These are phyloP conservation scores for Sicyos edulis DNA, from an alignment of 306 rosid genomes.

Conservation along the genomic window DNA sequence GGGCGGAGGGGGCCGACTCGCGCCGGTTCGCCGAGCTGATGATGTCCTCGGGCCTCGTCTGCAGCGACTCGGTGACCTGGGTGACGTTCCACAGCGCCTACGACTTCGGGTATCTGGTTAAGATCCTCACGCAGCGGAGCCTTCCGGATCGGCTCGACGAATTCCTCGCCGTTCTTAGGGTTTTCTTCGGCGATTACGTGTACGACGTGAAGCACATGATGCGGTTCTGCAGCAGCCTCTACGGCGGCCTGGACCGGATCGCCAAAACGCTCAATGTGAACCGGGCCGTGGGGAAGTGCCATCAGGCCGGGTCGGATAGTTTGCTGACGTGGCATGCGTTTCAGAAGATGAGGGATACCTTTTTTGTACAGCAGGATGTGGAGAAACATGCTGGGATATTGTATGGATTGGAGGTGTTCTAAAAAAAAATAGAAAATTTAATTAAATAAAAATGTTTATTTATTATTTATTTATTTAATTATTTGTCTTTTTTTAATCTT, in stretches of 20 bases:
- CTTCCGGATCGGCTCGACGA: slow-evolving; percentile 38
- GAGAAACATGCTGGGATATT: slow-evolving; percentile 55
- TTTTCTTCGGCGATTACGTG: slow-evolving; percentile 44
- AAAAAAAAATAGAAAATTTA: not conserved
- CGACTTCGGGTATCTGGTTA: slow-evolving; percentile 64
- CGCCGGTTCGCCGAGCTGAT: slow-evolving; percentile 42
- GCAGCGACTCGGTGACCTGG: slow-evolving; percentile 58
- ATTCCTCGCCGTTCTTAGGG: slow-evolving; percentile 33
- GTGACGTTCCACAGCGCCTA: slow-evolving; percentile 75
- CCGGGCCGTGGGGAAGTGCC: slow-evolving; percentile 76
- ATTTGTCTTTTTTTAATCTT: not conserved
- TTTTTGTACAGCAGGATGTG: slow-evolving; percentile 35
- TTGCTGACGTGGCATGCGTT: slow-evolving; percentile 80
- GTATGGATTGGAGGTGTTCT: slow-evolving; percentile 51
- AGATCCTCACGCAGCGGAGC: slow-evolving; percentile 38
- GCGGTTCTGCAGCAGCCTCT: slow-evolving; percentile 46
- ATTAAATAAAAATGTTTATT: not conserved
- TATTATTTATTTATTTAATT: not conserved
- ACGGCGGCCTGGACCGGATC: slow-evolving; percentile 67
- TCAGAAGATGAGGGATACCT: slow-evolving; percentile 51
- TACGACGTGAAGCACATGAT: slow-evolving; percentile 73
- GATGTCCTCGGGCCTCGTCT: slow-evolving; percentile 65
- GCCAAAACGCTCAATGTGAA: slow-evolving; percentile 45
- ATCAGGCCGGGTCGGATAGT: slow-evolving; percentile 83
- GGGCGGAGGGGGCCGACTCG: slow-evolving; percentile 38